Base-by-base conservation (phyloP, 208 protist species). In the Trypanosoma mega region DNA sequence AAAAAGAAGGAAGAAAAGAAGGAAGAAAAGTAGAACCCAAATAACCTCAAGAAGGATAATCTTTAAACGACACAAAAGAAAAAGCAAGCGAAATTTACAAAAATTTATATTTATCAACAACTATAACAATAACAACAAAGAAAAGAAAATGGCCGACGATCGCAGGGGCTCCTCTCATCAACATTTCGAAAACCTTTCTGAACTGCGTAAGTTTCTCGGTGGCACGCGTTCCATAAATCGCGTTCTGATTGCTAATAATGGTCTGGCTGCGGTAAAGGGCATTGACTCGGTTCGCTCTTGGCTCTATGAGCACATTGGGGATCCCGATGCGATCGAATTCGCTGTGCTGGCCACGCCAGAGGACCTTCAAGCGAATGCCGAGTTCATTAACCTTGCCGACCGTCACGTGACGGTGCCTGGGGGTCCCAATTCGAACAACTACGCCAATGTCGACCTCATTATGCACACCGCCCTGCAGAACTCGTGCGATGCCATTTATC, bases 211-310 rank as follows among this genome's bases (percentile, higher is more conserved):
- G 14, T 68, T 76, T 29, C 67, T 94, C 2, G 85, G 71, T 1
- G 88, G 85, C 9, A 85, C 58, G 3, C 74, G 67, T 30, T 64
- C 80, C 3, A 94, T 98, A 49, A 67, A 82, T 18, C 80, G 85
- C 23, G 74, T 99, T 14, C 85, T 99, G 41, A 93, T 99, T 27
- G 97, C 98, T 12, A 99, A 99, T 78, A 99, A 99, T 77, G 98
- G 98, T 55, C 97, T 99, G 34, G 98, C 97, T 11, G 98, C 98
- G 0, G 96, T 99, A 6, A 99, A 99, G 74, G 94, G 87, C 29
- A 99, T 99, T 49, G 92, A 98, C 50, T 98, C 96, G 9, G 97
- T 99, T 31, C 87, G 96, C 53, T 85, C 89, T 41, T 99, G 97
- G 96, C 68, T 93, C 20, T 99, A 98, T 76, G 80, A 97, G 46